Base-by-base conservation (phyloP, 495 filamentous ascomycete species). In the Rhizodiscina lignyota region DNA sequence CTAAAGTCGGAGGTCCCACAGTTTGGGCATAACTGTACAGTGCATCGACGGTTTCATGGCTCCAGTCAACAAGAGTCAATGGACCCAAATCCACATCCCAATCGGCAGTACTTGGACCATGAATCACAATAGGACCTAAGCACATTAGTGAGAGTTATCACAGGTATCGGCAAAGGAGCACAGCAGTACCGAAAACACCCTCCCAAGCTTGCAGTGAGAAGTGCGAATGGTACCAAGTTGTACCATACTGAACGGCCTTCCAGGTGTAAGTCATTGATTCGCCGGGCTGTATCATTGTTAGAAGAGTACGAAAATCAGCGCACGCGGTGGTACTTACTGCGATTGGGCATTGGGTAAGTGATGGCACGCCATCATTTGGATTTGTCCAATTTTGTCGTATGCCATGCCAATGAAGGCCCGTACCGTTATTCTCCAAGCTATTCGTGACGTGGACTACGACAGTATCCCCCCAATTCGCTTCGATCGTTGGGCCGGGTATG, bases 281-380 rank as follows among this genome's bases (percentile, higher is more conserved):
- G 10, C 55, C 55, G 5, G 55, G 55, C 6, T 6, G 30, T 6
- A 33, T 33, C n/a, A n/a, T n/a, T n/a, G n/a, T n/a, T n/a, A n/a
- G n/a, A n/a, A n/a, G n/a, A n/a, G n/a, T 4, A 18, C 6, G 4
- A 5, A 21, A 4, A 3, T 35, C 17, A 35, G 33, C 30, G n/a
- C n/a, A n/a, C n/a, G n/a, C n/a, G n/a, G n/a, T n/a, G n/a, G n/a
- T n/a, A 37, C 37, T 17, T 37, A 37, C 29, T 12, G 54, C 42
- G n/a, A 59, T 46, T 8, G 61, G 61, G 43, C 64, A 67, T 43
- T 67, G 61, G n/a, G 59, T 63, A 8, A 63, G 52, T n/a, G 50
- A 51, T 11, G 54, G 53, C 4, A 64, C 54, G 27, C 63, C 63
- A 36, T 65, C 60, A 19, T 55, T 38, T 15, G 34, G 19, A 32